These are phyloP conservation scores for Oryza glumipatula DNA, from an alignment of 176 grass and related monocot species.

Conservation along the genomic window DNA sequence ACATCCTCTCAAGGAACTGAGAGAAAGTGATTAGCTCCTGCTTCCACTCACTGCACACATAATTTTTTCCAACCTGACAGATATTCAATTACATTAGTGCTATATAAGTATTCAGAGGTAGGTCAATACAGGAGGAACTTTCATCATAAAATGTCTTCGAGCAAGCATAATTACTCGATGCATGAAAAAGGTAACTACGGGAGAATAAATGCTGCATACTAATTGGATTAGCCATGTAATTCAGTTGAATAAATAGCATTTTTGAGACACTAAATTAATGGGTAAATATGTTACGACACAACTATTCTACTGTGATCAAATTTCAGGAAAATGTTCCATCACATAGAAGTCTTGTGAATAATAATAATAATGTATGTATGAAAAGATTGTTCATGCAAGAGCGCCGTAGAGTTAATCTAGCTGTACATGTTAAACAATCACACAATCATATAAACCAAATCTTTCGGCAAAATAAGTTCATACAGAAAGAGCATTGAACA, in stretches of 20 bases:
- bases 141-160: not conserved
- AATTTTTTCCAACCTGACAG: constrained; percentile 84
- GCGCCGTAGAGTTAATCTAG: not conserved
- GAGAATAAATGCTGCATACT: not conserved
- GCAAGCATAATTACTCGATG: constrained; percentile 6
- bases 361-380: not conserved
- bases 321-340: not conserved
- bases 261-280: not conserved
- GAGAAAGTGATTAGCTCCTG: constrained; percentile 93
- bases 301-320: not conserved
- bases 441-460: not conserved
- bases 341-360: constrained; percentile 17
- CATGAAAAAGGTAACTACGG: not conserved
- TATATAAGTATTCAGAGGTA: constrained; percentile 29
- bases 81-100: constrained; percentile 33
- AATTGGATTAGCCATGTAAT: not conserved
- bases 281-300: constrained; percentile 5
- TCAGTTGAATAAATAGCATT: constrained; percentile 10
- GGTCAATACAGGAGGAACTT: not conserved
- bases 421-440: constrained; percentile 12
- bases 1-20: constrained; percentile 85
- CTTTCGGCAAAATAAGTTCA: not conserved
- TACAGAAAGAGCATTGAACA: not conserved
- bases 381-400: constrained; percentile 10
- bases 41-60: constrained; percentile 86